Evolutionary conservation across 1,284 basidiomycete species (phyloP).

Genomic region (Microbotryomycetes sp.): DNA sequence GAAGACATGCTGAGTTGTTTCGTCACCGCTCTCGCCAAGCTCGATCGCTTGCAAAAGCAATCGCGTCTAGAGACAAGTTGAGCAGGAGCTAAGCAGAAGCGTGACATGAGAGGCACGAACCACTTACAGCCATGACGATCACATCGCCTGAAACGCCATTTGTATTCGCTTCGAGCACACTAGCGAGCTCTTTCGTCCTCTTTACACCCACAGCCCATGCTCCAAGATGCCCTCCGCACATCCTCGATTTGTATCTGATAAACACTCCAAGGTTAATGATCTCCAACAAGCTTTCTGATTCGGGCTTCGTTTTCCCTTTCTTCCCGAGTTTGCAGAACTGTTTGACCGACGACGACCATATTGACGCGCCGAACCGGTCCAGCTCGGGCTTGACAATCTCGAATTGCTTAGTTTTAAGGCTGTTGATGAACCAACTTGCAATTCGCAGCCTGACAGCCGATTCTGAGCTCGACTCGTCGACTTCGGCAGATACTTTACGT

Average conservation of each 20-base stretch:
- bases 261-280: neutral
- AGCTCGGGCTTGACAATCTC: neutral
- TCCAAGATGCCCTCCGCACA: neutral
- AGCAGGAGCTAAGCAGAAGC: too few species aligned
- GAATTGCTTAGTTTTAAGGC: neutral
- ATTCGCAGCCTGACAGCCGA: neutral
- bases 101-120: too few species aligned
- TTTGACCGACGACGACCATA: neutral
- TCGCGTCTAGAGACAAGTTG: neutral
- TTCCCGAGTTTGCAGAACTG: neutral
- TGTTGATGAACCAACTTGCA: neutral
- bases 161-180: neutral
- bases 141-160: neutral
- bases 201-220: neutral
- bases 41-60: neutral
- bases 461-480: neutral
- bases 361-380: neutral
- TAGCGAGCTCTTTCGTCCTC: neutral
- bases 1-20: neutral
- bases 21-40: neutral
- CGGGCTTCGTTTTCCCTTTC: too few species aligned
- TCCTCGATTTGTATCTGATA: neutral
- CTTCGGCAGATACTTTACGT: neutral
- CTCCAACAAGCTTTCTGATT: too few species aligned
- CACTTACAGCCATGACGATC: neutral